phyloP scores from a whole-genome alignment of 2,329 filamentous ascomycete species.

The Emericellopsis cladophorae region DNA sequence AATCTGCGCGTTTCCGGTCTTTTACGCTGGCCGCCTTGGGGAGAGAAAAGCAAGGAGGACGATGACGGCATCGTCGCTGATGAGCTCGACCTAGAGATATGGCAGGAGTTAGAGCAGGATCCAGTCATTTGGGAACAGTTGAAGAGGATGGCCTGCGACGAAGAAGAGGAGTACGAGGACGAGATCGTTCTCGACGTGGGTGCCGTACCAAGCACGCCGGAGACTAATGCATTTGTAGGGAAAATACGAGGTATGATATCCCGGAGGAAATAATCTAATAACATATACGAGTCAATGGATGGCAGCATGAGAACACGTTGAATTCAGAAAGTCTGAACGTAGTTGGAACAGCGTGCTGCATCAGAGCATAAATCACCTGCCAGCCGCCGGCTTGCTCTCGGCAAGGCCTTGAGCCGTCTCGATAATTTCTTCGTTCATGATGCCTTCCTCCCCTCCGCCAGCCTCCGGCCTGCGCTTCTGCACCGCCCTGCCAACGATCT shows the following conservation, averaged over 20 bases:
- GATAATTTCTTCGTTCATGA: constrained; percentile 8
- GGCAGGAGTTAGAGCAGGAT: constrained; percentile 46
- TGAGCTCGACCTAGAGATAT: constrained; percentile 40
- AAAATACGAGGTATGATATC: background rate
- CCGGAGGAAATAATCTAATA: background rate
- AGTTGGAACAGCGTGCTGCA: too few relatives aligned
- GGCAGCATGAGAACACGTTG: too few relatives aligned
- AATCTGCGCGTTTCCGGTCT: constrained; percentile 30
- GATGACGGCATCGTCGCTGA: constrained; percentile 20
- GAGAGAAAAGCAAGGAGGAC: constrained; percentile 14
- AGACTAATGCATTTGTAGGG: background rate
- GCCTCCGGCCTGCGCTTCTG: background rate
- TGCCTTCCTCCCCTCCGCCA: constrained; percentile 7
- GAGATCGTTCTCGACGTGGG: background rate
- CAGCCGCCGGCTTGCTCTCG: too few relatives aligned
- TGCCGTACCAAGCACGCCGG: background rate
- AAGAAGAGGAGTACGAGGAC: constrained; percentile 7
- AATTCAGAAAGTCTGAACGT: too few relatives aligned
- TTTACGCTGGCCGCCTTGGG: constrained; percentile 34
- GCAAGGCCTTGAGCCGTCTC: background rate
- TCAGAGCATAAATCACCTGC: too few relatives aligned
- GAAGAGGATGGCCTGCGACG: constrained; percentile 23
- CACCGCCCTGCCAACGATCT: constrained; percentile 33
- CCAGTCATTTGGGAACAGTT: constrained; percentile 28
- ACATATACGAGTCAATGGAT: too few relatives aligned